A percentile compares a stretch with the other conserved stretches of the same genome.
phyloP scores from a whole-genome alignment of 306 rosid genomes.

The Acacia melanoxylon region DNA sequence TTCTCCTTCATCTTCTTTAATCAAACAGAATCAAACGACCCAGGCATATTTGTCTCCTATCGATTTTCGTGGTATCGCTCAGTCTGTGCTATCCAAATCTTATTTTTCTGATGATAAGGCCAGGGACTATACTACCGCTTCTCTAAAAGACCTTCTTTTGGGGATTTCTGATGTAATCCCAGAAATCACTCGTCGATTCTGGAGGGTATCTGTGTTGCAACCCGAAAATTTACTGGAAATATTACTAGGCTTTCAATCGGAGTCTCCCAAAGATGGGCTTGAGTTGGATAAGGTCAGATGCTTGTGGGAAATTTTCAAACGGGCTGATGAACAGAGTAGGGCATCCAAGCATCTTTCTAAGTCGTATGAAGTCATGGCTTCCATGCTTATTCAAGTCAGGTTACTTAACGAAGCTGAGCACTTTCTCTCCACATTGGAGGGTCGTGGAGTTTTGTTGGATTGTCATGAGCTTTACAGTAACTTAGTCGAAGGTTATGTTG shows the following conservation, averaged over 20 bases:
- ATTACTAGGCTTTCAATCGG: conserved; percentile 54
- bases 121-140: conserved; percentile 37
- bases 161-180: conserved; percentile 64
- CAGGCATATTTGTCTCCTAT: conserved; percentile 28
- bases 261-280: conserved; percentile 36
- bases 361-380: conserved; percentile 69
- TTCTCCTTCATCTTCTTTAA: conserved; percentile 1
- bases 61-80: conserved; percentile 51
- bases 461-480: conserved; percentile 40
- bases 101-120: conserved; percentile 32
- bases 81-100: conserved; percentile 44
- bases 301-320: conserved; percentile 68
- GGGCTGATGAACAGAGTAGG: conserved; percentile 37
- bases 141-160: conserved; percentile 54
- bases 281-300: conserved; percentile 55
- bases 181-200: conserved; percentile 53
- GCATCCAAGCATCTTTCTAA: conserved; percentile 45
- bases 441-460: conserved; percentile 40
- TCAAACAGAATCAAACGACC: conserved; percentile 18
- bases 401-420: conserved; percentile 61
- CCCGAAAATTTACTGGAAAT: conserved; percentile 62
- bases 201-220: conserved; percentile 48
- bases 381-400: conserved; percentile 61
- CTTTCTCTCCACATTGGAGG: conserved; percentile 54
- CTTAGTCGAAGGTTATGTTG: conserved; percentile 58